These are phyloP conservation scores for Phytophthora pseudosyringae DNA, from an alignment of 352 stramenopile species.

Conservation along the genomic window DNA sequence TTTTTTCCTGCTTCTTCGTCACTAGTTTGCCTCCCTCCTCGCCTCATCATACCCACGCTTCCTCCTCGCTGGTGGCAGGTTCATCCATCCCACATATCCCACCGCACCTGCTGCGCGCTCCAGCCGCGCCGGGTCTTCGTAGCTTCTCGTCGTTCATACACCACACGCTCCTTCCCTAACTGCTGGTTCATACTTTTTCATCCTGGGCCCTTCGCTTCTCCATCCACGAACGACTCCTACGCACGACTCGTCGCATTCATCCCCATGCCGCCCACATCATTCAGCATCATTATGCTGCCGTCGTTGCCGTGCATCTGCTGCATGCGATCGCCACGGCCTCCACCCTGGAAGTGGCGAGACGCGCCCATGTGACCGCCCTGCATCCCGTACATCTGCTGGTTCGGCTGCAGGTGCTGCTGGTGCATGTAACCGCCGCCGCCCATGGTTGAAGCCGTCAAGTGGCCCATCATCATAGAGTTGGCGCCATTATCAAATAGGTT, in stretches of 20 bases:
- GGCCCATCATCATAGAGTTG: conserved; percentile 41
- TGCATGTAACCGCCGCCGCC: conserved; percentile 40
- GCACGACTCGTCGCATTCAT: conserved; percentile 61
- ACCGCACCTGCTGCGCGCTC: conserved; percentile 29
- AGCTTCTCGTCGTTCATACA: conserved; percentile 31
- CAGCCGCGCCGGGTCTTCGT: conserved; percentile 28
- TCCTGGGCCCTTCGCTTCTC: not conserved
- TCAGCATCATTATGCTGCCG: conserved; percentile 45
- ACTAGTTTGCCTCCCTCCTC: conserved; percentile 23
- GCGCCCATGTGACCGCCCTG: conserved; percentile 34
- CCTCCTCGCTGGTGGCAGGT: conserved; percentile 20
- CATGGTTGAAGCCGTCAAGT: conserved; percentile 33
- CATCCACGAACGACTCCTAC: conserved; percentile 53
- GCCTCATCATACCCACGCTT: conserved; percentile 33
- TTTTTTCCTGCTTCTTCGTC: conserved; percentile 31
- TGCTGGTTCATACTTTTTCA: conserved; percentile 43
- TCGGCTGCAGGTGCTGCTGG: conserved; percentile 42
- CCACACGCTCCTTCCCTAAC: conserved; percentile 35
- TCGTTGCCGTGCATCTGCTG: conserved; percentile 35
- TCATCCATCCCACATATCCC: conserved; percentile 2
- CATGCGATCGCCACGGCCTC: conserved; percentile 34
- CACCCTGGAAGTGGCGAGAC: conserved; percentile 32
- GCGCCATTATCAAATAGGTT: conserved; percentile 37
- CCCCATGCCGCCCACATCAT: conserved; percentile 50
- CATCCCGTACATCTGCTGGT: conserved; percentile 44